phyloP scores from a whole-genome alignment of 2,329 filamentous ascomycete genomes.

The Dactylellina leptospora region DNA sequence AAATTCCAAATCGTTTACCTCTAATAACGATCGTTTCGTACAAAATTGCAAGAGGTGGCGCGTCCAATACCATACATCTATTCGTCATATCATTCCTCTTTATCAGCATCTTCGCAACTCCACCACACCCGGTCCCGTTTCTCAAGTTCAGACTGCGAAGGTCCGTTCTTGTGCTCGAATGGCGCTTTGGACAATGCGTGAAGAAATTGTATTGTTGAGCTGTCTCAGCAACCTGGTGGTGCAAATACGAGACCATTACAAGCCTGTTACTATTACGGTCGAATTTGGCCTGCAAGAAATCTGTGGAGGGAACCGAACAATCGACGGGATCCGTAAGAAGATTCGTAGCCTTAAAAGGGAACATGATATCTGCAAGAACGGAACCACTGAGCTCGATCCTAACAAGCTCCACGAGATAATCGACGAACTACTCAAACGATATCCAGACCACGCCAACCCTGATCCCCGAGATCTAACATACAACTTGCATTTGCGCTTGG shows the following conservation, averaged over 20 bases:
- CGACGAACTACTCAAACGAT: background rate
- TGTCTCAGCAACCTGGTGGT: background rate
- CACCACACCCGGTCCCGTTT: background rate
- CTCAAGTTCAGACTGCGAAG: background rate
- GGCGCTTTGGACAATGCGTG: background rate
- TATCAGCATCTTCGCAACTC: background rate
- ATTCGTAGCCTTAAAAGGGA: background rate
- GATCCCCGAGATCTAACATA: background rate
- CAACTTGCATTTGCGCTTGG: too few relatives aligned
- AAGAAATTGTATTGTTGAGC: background rate
- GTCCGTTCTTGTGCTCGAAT: background rate
- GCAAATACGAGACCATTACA: background rate
- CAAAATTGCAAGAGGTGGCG: too few relatives aligned
- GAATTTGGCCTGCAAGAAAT: background rate
- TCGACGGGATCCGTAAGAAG: background rate
- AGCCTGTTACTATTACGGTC: background rate
- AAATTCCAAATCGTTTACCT: too few relatives aligned
- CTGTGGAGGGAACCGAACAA: background rate
- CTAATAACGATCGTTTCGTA: too few relatives aligned
- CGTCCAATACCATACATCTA: too few relatives aligned
- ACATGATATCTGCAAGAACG: background rate
- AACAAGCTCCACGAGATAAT: background rate
- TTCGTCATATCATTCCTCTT: too few relatives aligned
- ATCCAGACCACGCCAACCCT: background rate
- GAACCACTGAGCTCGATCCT: background rate